Conservation (phyloP, 1,139 yeast species). For the Arxiozyma slooffiae region DNA sequence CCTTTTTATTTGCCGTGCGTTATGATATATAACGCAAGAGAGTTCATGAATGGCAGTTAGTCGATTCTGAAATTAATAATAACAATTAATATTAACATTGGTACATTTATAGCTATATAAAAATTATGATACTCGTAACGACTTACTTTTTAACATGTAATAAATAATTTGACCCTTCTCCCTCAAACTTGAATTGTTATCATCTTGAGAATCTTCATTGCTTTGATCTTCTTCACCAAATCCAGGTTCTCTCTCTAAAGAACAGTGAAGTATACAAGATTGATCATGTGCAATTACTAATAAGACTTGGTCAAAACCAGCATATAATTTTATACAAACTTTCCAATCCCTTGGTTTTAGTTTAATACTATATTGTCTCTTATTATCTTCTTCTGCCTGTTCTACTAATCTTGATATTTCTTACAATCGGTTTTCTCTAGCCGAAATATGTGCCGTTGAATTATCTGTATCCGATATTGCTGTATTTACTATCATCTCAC, state of each 20-base stretch:
- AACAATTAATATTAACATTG: background rate
- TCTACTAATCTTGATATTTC: conserved; percentile 19
- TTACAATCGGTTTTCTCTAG: conserved; percentile 5
- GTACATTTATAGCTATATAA: background rate
- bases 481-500: conserved; percentile 7
- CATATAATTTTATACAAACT: conserved; percentile 26
- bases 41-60: background rate
- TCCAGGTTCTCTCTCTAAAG: conserved; percentile 22
- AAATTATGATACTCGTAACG: conserved; percentile 8
- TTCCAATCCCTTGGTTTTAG: conserved; percentile 28
- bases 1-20: no score
- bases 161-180: conserved; percentile 27
- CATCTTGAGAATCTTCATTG: conserved; percentile 9
- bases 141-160: conserved; percentile 27
- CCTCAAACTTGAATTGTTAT: background rate
- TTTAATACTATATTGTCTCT: conserved; percentile 19
- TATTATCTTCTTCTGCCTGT: conserved; percentile 17
- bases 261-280: conserved; percentile 29
- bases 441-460: background rate
- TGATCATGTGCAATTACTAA: conserved; percentile 28
- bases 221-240: conserved; percentile 12
- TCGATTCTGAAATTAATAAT: background rate
- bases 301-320: conserved; percentile 27
- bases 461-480: background rate
- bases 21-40: no score